Evolutionary conservation across 495 filamentous ascomycete genomes (phyloP).

Genomic region (Cercophora newfieldiana): DNA sequence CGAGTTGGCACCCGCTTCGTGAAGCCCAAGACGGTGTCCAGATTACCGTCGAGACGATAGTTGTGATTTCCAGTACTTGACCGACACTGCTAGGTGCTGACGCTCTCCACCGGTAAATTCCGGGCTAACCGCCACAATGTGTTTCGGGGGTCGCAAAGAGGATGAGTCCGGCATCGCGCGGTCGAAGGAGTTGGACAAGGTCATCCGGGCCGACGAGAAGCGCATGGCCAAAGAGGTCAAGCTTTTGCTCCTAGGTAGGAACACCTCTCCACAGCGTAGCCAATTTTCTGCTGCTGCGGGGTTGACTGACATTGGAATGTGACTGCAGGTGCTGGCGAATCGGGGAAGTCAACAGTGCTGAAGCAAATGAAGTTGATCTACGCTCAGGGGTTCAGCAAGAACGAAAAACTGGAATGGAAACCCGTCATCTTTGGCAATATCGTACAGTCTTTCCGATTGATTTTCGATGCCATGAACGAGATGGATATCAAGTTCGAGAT

Average conservation of each 20-base stretch:
- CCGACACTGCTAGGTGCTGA: not conserved
- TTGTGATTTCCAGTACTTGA: not conserved
- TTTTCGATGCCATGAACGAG: conserved; percentile 91
- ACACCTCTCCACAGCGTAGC: not conserved
- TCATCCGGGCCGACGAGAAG: conserved; percentile 80
- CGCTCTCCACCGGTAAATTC: not conserved
- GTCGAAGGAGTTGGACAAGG: conserved; percentile 71
- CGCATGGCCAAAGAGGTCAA: conserved; percentile 77
- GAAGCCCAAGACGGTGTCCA: not conserved
- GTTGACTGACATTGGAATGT: conserved; percentile 1
- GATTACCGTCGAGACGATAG: not conserved
- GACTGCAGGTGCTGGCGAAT: conserved; percentile 84
- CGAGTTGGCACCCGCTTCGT: not conserved
- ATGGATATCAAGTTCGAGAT: conserved; percentile 74
- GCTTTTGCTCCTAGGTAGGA: conserved; percentile 75
- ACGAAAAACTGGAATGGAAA: conserved; percentile 89
- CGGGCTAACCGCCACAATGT: conserved; percentile 50
- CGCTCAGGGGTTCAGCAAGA: conserved; percentile 84
- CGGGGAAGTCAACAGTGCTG: conserved; percentile 95
- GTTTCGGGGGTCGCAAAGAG: conserved; percentile 59
- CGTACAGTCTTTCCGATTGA: conserved; percentile 82
- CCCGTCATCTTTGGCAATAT: conserved; percentile 94
- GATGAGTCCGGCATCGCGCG: conserved; percentile 49
- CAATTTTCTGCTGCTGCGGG: not conserved
- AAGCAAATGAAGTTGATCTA: conserved; percentile 99